Base-by-base conservation (phyloP, 2,329 filamentous ascomycete species). In the Diaporthe humulicola region DNA sequence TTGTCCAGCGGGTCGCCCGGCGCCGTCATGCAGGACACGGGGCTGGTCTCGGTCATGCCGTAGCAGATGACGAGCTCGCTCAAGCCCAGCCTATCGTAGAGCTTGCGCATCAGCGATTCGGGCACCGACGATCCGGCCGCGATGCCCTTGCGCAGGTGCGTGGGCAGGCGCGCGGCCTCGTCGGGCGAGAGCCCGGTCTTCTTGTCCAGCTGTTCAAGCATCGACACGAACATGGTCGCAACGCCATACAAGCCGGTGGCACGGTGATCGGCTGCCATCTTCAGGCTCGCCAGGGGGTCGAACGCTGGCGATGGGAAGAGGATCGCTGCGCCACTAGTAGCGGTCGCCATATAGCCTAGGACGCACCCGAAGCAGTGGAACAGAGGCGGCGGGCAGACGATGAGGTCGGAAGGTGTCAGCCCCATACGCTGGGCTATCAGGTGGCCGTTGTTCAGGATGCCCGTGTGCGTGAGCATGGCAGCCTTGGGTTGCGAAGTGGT, bases 261-360 rank as follows among this genome's bases (percentile, higher is more conserved):
- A 15, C 84, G 82, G 77, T 89, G 86, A 74, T 88, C 88, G 25
- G 85, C 83, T 14, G 85, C 87, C 87, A 89, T 90, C 69, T 81
- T 83, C 48, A 98, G 87, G 0, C 93, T 90, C 0, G 94, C 94
- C 3, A 87, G 83, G 0, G 96, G 94, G 80, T 98, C 92, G 85
- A 98, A 98, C 0, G 95, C 94, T 79, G 97, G 95, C 12, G 91
- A 90, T 0, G 96, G 95, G 80, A 98, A 96, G 5, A 98, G 90
- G 76, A 98, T 95, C 22, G 93, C 88, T 0, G 94, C 91, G 73
- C 95, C 94, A 22, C 87, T 87, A 0, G 96, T 98, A 0, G 94
- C 95, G 0, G 95, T 97, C 0, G 97, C 96, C 94, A 98, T 97
- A 85, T 97, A 97, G n/a, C 97, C 96, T 1, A 98, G 87, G 10